phyloP scores from a whole-genome alignment of 257 asterid species.

The Petrea volubilis region DNA sequence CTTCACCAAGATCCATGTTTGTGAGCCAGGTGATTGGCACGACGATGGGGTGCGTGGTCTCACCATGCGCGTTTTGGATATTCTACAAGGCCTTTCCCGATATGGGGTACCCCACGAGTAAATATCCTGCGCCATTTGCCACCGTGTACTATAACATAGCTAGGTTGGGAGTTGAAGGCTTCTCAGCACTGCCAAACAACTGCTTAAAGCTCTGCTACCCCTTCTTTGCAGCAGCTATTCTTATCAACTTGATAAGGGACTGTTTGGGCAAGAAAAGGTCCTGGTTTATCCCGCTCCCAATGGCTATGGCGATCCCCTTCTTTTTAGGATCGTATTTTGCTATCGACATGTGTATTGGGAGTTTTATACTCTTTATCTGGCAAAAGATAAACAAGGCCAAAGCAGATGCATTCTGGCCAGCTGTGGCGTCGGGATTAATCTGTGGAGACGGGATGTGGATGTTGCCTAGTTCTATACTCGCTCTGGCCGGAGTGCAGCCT shows the following conservation, averaged over 20 bases:
- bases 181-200: constrained; percentile 56
- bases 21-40: constrained; percentile 76
- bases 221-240: constrained; percentile 57
- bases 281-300: constrained; percentile 61
- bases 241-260: constrained; percentile 51
- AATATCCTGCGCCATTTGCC: constrained; percentile 65
- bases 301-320: constrained; percentile 83
- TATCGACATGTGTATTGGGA: constrained; percentile 72
- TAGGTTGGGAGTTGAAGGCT: constrained; percentile 65
- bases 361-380: constrained; percentile 61
- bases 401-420: constrained; percentile 64
- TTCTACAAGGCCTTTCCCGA: constrained; percentile 59
- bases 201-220: constrained; percentile 58
- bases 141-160: constrained; percentile 56
- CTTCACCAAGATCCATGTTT: constrained; percentile 71
- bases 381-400: constrained; percentile 46
- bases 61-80: constrained; percentile 68
- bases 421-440: constrained; percentile 66
- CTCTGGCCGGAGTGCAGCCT: constrained; percentile 58
- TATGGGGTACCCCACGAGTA: constrained; percentile 46
- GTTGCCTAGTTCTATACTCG: constrained; percentile 50
- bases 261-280: constrained; percentile 45
- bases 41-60: constrained; percentile 59
- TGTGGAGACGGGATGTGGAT: constrained; percentile 77
- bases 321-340: constrained; percentile 59